A percentile compares a stretch with the other conserved stretches of the same genome.
These are phyloP conservation scores for Gossypium mustelinum DNA, from an alignment of 345 rosid species.

Conservation along the genomic window DNA sequence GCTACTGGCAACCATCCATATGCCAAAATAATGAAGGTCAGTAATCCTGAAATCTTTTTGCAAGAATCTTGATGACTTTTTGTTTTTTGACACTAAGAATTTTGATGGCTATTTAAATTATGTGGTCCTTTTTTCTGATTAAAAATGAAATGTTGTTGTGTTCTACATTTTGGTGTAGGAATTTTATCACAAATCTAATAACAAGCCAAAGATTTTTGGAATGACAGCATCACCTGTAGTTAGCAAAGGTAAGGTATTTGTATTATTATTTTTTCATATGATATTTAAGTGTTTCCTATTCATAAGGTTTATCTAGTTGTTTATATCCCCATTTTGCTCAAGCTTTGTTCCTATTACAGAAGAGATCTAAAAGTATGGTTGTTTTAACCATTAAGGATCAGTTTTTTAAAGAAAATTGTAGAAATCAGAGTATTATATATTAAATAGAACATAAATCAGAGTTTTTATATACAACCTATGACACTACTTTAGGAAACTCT, in stretches of 20 bases:
- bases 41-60: not conserved
- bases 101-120: not conserved
- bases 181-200: slow-evolving; percentile 51
- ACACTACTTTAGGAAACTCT: too few species aligned
- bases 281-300: not conserved
- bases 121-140: not conserved
- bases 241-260: slow-evolving; percentile 55
- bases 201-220: slow-evolving; percentile 85
- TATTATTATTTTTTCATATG: not conserved
- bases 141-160: not conserved
- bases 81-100: too few species aligned
- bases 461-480: too few species aligned
- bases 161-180: slow-evolving; percentile 48
- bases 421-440: too few species aligned
- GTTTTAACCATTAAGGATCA: not conserved
- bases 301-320: not conserved
- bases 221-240: slow-evolving; percentile 65
- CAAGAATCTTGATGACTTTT: not conserved
- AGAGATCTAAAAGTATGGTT: not conserved
- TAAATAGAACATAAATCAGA: too few species aligned
- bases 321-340: not conserved
- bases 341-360: not conserved
- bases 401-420: slow-evolving; percentile 1
- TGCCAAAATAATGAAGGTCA: slow-evolving; percentile 75
- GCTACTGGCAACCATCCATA: slow-evolving; percentile 82